phyloP scores from a whole-genome alignment of 495 filamentous ascomycete species.

The Penicillium salamii region DNA sequence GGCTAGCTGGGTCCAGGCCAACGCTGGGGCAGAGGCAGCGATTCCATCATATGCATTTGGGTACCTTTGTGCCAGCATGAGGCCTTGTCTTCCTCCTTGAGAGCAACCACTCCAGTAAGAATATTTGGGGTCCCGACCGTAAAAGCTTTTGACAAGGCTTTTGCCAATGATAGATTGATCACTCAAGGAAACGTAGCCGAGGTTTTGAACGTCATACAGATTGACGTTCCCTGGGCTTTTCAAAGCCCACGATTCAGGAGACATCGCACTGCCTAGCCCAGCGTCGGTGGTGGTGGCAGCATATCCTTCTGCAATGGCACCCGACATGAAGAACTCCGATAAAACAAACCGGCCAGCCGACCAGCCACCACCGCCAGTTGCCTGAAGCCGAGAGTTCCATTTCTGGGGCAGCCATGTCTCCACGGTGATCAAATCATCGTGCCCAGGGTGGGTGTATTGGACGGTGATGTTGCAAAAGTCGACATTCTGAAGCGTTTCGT shows the following conservation, averaged over 20 bases:
- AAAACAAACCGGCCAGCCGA: constrained; percentile 15
- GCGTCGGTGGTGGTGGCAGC: constrained; percentile 43
- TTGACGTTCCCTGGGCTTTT: constrained; percentile 40
- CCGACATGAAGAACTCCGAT: constrained; percentile 19
- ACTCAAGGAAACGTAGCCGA: constrained; percentile 38
- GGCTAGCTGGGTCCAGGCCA: constrained; percentile 37
- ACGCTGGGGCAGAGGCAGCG: constrained; percentile 47
- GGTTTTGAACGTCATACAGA: constrained; percentile 31
- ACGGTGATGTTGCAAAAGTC: constrained; percentile 44
- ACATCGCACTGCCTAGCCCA: constrained; percentile 17
- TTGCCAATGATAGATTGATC: constrained; percentile 23
- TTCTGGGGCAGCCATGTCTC: constrained; percentile 37
- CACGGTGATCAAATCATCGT: constrained; percentile 32
- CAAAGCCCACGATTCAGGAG: constrained; percentile 32
- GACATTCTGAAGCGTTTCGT: constrained; percentile 3
- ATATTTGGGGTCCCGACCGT: constrained; percentile 16
- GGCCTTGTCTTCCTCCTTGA: constrained; percentile 43
- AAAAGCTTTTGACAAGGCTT: constrained; percentile 14
- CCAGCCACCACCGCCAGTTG: constrained; percentile 44
- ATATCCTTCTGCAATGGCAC: constrained; percentile 36
- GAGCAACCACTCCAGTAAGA: constrained; percentile 50
- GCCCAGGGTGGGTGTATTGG: constrained; percentile 39
- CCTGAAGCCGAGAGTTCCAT: constrained; percentile 42
- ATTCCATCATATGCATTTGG: constrained; percentile 57
- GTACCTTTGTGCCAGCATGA: constrained; percentile 39